These are phyloP conservation scores for Cyclocybe aegerita DNA, from an alignment of 768 basidiomycete genomes.

Conservation along the genomic window DNA sequence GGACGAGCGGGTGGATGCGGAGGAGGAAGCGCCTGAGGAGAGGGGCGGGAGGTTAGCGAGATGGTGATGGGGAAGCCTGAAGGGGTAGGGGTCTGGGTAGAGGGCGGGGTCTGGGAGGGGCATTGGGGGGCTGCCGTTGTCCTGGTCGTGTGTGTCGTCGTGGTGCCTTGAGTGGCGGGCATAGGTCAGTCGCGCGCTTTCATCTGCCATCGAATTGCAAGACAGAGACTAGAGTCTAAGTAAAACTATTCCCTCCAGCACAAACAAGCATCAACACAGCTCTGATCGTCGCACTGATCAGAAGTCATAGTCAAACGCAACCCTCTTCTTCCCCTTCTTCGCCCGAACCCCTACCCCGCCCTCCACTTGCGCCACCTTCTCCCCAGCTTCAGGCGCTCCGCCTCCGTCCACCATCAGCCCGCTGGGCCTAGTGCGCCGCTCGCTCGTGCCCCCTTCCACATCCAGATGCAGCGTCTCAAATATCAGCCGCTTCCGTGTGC, in stretches of 20 bases:
- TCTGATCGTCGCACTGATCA: constrained; percentile 14
- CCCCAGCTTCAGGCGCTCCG: constrained; percentile 25
- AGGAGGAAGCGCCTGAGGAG: constrained; percentile 70
- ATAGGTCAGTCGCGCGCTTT: constrained; percentile 20
- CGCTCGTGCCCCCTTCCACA: constrained; percentile 81
- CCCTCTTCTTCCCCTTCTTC: constrained; percentile 12
- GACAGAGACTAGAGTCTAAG: not conserved
- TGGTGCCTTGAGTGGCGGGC: too few relatives aligned
- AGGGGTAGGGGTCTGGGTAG: constrained; percentile 74
- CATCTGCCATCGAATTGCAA: constrained; percentile 37
- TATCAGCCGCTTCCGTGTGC: constrained; percentile 82
- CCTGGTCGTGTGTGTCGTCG: too few relatives aligned
- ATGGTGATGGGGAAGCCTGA: constrained; percentile 48
- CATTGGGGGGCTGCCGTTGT: constrained; percentile 11
- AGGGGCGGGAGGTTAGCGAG: constrained; percentile 45
- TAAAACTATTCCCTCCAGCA: not conserved
- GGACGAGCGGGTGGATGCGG: constrained; percentile 71
- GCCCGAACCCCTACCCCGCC: constrained; percentile 37
- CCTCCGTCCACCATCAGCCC: constrained; percentile 13
- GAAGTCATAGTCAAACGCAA: constrained; percentile 17
- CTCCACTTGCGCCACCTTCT: constrained; percentile 31
- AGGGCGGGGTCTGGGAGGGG: constrained; percentile 62
- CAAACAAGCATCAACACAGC: constrained; percentile 16
- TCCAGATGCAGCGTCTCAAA: constrained; percentile 92
- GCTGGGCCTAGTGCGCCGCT: constrained; percentile 64